A percentile compares a stretch with the other conserved stretches of the same genome.
Conservation (phyloP, 768 basidiomycete genomes). For the Mycena polygramma region DNA sequence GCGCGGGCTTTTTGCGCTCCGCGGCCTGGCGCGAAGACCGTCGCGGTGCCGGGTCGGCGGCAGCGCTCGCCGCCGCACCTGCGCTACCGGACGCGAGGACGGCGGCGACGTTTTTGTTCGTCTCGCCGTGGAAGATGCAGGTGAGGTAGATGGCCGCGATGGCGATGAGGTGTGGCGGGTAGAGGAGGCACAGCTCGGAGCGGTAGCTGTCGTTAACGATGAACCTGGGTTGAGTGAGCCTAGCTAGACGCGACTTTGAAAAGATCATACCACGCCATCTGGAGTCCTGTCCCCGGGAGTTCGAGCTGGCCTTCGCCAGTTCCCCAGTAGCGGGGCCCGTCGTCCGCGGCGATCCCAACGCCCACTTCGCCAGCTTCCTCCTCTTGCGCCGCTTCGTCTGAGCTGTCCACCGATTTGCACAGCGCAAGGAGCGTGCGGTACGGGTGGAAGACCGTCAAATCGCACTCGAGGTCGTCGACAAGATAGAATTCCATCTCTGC, state of each 20-base stretch:
- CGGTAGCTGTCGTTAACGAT: slow-evolving; percentile 97
- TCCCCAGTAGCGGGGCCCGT: slow-evolving; percentile 83
- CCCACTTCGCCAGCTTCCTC: slow-evolving; percentile 71
- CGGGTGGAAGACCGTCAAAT: slow-evolving; percentile 93
- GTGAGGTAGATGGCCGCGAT: slow-evolving; percentile 93
- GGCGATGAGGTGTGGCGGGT: slow-evolving; percentile 96
- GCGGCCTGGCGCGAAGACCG: slow-evolving; percentile 67
- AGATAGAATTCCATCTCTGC: slow-evolving; percentile 99
- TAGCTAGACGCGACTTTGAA: no score
- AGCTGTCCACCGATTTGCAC: slow-evolving; percentile 65
- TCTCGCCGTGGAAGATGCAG: slow-evolving; percentile 77
- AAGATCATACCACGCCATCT: slow-evolving; percentile 86
- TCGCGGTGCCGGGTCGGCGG: slow-evolving; percentile 55
- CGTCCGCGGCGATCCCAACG: slow-evolving; percentile 58
- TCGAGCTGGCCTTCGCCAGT: slow-evolving; percentile 84
- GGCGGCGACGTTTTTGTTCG: slow-evolving; percentile 57
- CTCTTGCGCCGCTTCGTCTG: slow-evolving; percentile 54
- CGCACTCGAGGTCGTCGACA: slow-evolving; percentile 95
- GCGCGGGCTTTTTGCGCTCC: slow-evolving; percentile 56
- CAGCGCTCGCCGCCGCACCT: slow-evolving; percentile 30
- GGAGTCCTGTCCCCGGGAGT: slow-evolving; percentile 80
- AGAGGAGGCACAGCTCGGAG: slow-evolving; percentile 91
- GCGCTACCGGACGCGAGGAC: slow-evolving; percentile 49
- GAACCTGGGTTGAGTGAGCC: slow-evolving; percentile 59
- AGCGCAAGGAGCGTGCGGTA: slow-evolving; percentile 90